Evolutionary conservation across 306 rosid genomes (phyloP).

Genomic region (Begonia fuchsioides): DNA sequence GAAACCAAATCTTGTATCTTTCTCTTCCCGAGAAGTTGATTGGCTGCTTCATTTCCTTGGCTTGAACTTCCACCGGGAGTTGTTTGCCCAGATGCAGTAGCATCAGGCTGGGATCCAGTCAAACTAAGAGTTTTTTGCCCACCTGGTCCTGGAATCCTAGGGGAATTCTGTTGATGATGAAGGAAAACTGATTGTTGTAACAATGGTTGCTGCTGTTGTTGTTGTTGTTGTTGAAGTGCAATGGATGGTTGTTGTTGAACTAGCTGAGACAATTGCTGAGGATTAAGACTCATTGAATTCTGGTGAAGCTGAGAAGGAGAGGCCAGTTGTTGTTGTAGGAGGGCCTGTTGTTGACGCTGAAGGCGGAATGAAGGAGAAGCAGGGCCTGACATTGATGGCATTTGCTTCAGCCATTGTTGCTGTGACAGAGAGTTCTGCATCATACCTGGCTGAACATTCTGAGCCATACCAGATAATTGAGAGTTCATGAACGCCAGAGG

Average conservation of each 20-base stretch:
- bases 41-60: constrained; percentile 96
- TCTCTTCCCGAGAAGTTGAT: constrained; percentile 97
- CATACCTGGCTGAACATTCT: constrained; percentile 76
- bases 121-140: constrained; percentile 92
- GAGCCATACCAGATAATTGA: constrained; percentile 67
- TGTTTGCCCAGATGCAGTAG: constrained; percentile 88
- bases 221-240: constrained; percentile 70
- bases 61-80: constrained; percentile 99
- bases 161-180: constrained; percentile 86
- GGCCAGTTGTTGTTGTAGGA: constrained; percentile 64
- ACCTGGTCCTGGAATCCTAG: constrained; percentile 58
- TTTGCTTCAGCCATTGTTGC: constrained; percentile 84
- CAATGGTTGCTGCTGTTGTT: constrained; percentile 30
- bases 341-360: constrained; percentile 45
- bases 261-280: constrained; percentile 66
- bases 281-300: constrained; percentile 38
- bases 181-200: constrained; percentile 52
- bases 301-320: constrained; percentile 62
- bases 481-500: constrained; percentile 68
- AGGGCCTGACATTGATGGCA: constrained; percentile 59
- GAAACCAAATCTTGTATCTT: constrained; percentile 95
- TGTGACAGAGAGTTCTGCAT: constrained; percentile 56
- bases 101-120: constrained; percentile 98
- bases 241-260: constrained; percentile 63
- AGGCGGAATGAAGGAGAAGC: constrained; percentile 49